These are phyloP conservation scores for Colletotrichum euphorbiae DNA, from an alignment of 2,329 filamentous ascomycete species.

Conservation along the genomic window DNA sequence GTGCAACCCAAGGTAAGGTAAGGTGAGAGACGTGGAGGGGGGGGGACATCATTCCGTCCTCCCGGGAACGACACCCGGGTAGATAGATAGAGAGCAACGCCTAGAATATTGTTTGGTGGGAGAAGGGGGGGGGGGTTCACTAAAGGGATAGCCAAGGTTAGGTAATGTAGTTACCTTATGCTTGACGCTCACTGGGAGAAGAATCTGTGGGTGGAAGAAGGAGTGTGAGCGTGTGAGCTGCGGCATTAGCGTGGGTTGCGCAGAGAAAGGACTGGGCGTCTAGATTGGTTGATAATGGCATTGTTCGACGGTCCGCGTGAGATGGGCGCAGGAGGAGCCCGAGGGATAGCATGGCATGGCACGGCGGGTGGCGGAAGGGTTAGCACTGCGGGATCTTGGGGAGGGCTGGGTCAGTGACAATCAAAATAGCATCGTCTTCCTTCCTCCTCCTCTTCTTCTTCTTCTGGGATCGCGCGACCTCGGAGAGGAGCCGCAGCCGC, in stretches of 20 bases:
- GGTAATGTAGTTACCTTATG: too few relatives aligned
- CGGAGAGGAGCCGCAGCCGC: too few relatives aligned
- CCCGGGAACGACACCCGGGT: conserved; percentile 7
- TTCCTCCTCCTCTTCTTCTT: too few relatives aligned
- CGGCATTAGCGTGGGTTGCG: conserved; percentile 6
- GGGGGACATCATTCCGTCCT: not conserved
- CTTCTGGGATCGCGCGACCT: too few relatives aligned
- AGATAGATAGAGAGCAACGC: not conserved
- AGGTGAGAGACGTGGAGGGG: too few relatives aligned
- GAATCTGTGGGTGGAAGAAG: not conserved
- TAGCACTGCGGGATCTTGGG: not conserved
- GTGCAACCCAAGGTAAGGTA: too few relatives aligned
- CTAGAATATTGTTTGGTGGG: too few relatives aligned
- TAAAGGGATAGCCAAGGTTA: not conserved
- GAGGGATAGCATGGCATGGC: not conserved
- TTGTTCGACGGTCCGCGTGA: not conserved
- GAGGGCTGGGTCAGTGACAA: too few relatives aligned
- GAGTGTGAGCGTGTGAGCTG: not conserved
- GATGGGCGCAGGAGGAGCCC: not conserved
- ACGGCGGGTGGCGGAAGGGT: not conserved
- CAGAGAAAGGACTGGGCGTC: not conserved
- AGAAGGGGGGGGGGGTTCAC: too few relatives aligned
- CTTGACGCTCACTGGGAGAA: not conserved
- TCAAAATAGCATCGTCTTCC: too few relatives aligned
- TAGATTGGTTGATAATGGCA: conserved; percentile 2